Evolutionary conservation across 345 rosid genomes (phyloP), one percentile per base, ranked within the genome.

Genomic region (Lumnitzera littorea): DNA sequence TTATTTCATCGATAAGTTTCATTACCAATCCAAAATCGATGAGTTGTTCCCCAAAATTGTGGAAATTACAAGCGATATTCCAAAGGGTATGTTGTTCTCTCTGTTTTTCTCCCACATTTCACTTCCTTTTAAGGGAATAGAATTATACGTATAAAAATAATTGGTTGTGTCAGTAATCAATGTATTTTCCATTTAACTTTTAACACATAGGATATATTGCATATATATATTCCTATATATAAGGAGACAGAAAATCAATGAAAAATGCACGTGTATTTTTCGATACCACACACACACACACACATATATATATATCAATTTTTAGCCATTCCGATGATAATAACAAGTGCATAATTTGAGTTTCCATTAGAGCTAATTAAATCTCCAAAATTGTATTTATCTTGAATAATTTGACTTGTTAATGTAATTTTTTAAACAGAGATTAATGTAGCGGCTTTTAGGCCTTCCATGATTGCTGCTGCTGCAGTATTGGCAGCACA

Each of bases 401-500:
- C 12, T 15, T 15, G 48, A 46, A 61, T 12, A 27, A 46, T 51
- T 27, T 50, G 24, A 11, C 50, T 36, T 41, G 27, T 67, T 47
- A 48, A 46, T 54, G 6, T 13, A 11, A 12, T 48, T 61, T 65
- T 61, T 63, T 16, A 20, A 68, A 36, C 79, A 91, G 98, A 78
- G 78, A 76, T 78, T 43, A 80, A 74, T 53, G 68, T 81, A 72
- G 67, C 78, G 72, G 79, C 83, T 66, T 69, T 76, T 83, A 80
- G 86, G 53, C 92, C 96, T 15, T 91, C 89, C 16, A 47, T 70
- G 25, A 70, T 91, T 62, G 95, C 98, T 16, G 89, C 83, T 27
- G 95, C 96, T n/a, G 81, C 85, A 55, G 75, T 72, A 27, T 65
- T 89, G 62, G 92, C 83, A 56, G 85, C 94, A 59, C 69, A 80